These are phyloP conservation scores for Tylopilus plumbeoviolaceoides DNA, from an alignment of 768 basidiomycete genomes.

Conservation along the genomic window DNA sequence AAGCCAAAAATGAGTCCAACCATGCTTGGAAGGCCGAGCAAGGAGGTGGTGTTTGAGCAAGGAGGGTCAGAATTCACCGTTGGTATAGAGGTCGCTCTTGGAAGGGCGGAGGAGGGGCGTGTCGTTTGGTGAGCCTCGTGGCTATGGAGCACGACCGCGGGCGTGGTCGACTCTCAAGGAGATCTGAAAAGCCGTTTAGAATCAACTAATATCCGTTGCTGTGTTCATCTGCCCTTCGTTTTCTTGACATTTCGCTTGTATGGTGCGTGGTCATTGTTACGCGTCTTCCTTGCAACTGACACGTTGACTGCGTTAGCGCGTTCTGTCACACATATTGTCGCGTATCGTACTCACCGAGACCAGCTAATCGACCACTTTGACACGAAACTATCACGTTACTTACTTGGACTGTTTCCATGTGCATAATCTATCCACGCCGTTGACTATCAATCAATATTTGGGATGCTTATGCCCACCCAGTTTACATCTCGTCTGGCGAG, in stretches of 20 bases:
- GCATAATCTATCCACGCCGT: slow-evolving; percentile 13
- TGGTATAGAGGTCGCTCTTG: slow-evolving; percentile 30
- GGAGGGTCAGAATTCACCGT: slow-evolving; percentile 25
- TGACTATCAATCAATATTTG: slow-evolving; percentile 2
- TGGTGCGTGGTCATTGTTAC: slow-evolving; percentile 5
- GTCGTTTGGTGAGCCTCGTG: slow-evolving; percentile 26
- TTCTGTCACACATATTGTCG: background rate
- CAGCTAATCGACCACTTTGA: slow-evolving; percentile 12
- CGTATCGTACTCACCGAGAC: slow-evolving; percentile 5
- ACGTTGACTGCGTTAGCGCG: background rate
- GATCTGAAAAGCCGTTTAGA: slow-evolving; percentile 5
- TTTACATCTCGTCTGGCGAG: background rate
- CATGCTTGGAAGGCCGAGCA: slow-evolving; percentile 12
- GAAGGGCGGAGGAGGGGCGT: slow-evolving; percentile 31
- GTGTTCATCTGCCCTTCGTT: slow-evolving; percentile 14
- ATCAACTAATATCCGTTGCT: slow-evolving; percentile 16
- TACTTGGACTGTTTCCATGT: slow-evolving; percentile 13
- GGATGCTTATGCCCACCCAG: background rate
- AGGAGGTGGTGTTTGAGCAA: slow-evolving; percentile 26
- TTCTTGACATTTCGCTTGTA: background rate
- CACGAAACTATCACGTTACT: slow-evolving; percentile 11
- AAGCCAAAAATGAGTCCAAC: slow-evolving; percentile 11
- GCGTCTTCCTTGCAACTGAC: background rate
- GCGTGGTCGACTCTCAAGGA: background rate
- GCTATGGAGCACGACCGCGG: background rate